Evolutionary conservation across 192 early-diverging fungal genomes (phyloP), one percentile per base, ranked within the genome.

Genomic region (Coemansia nantahalensis): DNA sequence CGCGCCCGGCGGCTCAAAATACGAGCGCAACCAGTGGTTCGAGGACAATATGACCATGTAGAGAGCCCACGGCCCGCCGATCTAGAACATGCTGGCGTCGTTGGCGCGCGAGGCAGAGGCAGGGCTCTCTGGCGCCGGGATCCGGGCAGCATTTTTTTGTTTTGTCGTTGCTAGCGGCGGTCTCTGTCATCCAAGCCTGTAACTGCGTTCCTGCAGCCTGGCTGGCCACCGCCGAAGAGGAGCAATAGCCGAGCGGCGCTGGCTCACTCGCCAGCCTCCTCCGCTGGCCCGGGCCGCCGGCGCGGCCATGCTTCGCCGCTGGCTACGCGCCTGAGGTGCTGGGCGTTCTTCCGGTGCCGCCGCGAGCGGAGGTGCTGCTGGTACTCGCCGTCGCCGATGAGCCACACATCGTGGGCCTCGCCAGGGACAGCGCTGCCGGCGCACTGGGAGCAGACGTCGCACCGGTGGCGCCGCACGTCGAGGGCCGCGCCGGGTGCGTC

Each of bases 161-260:
- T n/a, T n/a, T n/a, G n/a, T n/a, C n/a, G n/a, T n/a, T n/a, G n/a
- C n/a, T n/a, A n/a, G n/a, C n/a, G n/a, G n/a, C n/a, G n/a, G n/a
- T n/a, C n/a, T n/a, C n/a, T n/a, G n/a, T n/a, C n/a, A n/a, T n/a
- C n/a, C n/a, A n/a, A n/a, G n/a, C n/a, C n/a, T 13, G 58, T 92
- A 39, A 84, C 82, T 58, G 82, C 87, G 44, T 90, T 93, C 65
- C 70, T 89, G 36, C 71, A 83, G n/a, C n/a, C 45, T 93, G 91
- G 91, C 63, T 93, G 23, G 79, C 75, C 26, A 88, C 88, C 39
- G 89, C 87, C 3, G 90, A 92, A 54, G 90, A 92, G 50, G 90
- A 93, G 68, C 85, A 87, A 28, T 28, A 7, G 4, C 7, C 33
- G 15, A 43, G 19, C 32, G 39, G 37, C 14, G 26, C 7, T 28